These are phyloP conservation scores for Pichia gijzeniarum DNA, from an alignment of 805 yeast genomes.

Conservation along the genomic window DNA sequence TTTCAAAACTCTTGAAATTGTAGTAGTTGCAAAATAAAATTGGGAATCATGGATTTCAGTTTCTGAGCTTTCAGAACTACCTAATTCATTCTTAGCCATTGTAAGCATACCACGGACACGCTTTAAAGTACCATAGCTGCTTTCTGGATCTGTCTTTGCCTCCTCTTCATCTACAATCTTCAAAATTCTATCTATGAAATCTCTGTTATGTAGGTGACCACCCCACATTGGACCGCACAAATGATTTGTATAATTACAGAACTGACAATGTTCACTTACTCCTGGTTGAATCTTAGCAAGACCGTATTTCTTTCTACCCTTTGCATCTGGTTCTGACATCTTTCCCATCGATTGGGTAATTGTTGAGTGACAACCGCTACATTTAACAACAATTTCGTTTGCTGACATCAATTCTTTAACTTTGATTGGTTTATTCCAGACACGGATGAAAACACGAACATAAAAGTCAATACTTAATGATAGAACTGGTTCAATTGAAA, in stretches of 20 bases:
- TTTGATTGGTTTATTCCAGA: conserved; percentile 67
- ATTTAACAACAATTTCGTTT: conserved; percentile 72
- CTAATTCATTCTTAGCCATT: conserved; percentile 67
- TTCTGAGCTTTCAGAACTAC: conserved; percentile 8
- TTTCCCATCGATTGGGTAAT: conserved; percentile 73
- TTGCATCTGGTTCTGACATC: conserved; percentile 29
- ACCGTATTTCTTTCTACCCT: conserved; percentile 41
- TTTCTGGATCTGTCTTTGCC: conserved; percentile 35
- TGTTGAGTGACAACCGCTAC: conserved; percentile 80
- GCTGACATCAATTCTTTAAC: conserved; percentile 76
- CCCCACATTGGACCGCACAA: conserved; percentile 98
- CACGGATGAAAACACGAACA: conserved; percentile 77
- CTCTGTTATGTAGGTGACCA: conserved; percentile 63
- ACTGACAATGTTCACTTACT: conserved; percentile 54
- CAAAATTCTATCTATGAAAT: conserved; percentile 60
- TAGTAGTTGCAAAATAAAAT: conserved; percentile 79
- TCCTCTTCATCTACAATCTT: conserved; percentile 36
- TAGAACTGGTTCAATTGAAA: conserved; percentile 78
- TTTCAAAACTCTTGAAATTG: conserved; percentile 66
- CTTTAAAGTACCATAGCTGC: conserved; percentile 67
- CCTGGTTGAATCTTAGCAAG: conserved; percentile 56
- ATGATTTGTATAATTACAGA: conserved; percentile 66
- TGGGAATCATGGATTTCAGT: conserved; percentile 38
- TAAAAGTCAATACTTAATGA: conserved; percentile 88
- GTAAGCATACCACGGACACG: conserved; percentile 92